Base-by-base conservation (phyloP, 2,329 filamentous ascomycete genomes). In the Amauroascus verrucosus region DNA sequence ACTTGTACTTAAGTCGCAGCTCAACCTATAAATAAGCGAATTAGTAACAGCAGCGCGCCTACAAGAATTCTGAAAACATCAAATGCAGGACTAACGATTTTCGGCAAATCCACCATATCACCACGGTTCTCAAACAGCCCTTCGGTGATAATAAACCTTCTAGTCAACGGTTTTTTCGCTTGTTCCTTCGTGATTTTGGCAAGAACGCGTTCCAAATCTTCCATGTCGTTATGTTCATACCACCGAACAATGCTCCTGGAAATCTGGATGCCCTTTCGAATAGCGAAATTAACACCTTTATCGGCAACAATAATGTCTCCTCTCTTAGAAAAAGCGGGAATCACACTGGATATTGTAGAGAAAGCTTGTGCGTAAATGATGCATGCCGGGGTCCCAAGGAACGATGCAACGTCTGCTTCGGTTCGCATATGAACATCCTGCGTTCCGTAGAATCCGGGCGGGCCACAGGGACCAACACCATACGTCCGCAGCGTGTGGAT, bases 361-460 rank as follows among this genome's bases (percentile, higher is more conserved):
- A 98, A 97, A 3, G 90, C 85, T 67, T 98, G 93, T 0, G 93
- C 87, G 65, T 98, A 98, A 56, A 98, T 83, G 61, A 98, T 97
- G 65, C 88, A 94, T 30, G 85, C 84, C 52, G 90, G 83, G 1
- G 87, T 88, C 22, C 93, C 93, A 24, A 98, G 72, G 66, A 91
- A 95, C 8, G 86, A 80, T 22, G 93, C 89, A 64, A 98, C 90
- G 67, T 97, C 91, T 54, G 87, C 82, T 72, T 98, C 93, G 14
- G 88, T 89, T 75, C 94, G 93, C 81, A 96, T 91, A 70, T 98
- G 93, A 44, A 97, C 90, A 71, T 98, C 93, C 69, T 97, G 91
- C 30, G 89, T 98, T 59, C 90, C 93, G 73, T 98, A 98, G 74
- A 98, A 98, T 59, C 95, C 90, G 5, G 93, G 93, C 16, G 93